A percentile compares a stretch with the other conserved stretches of the same genome.
Conservation (phyloP, 306 rosid species). For the Gleditsia sinensis region DNA sequence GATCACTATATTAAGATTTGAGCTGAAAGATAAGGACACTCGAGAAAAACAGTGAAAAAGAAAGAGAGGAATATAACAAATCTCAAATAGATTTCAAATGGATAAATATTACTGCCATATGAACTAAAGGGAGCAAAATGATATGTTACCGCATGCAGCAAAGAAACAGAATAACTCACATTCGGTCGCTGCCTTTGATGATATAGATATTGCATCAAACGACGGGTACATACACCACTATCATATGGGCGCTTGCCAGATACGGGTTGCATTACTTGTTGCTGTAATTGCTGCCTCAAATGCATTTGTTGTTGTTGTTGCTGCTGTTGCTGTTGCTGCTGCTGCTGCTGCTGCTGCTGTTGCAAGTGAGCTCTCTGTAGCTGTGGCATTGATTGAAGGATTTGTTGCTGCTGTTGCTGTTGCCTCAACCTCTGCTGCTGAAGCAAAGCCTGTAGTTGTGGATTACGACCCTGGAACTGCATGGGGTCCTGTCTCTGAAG, state of each 20-base stretch:
- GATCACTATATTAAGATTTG: neutral
- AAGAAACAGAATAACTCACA: conserved; percentile 54
- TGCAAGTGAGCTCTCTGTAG: conserved; percentile 77
- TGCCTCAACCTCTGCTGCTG: conserved; percentile 81
- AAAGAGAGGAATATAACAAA: neutral
- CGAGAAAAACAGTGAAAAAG: neutral
- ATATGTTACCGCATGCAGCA: neutral
- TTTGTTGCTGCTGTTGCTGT: conserved; percentile 47
- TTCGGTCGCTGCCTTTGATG: conserved; percentile 89
- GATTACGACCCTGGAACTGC: conserved; percentile 78
- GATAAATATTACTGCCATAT: too few relatives aligned
- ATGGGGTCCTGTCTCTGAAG: conserved; percentile 83
- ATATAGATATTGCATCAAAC: conserved; percentile 95
- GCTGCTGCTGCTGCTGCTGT: conserved; percentile 48
- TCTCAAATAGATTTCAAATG: neutral
- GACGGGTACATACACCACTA: conserved; percentile 87
- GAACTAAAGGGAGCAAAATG: neutral
- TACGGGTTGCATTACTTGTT: conserved; percentile 72
- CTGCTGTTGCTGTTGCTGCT: conserved; percentile 56
- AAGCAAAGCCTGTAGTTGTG: conserved; percentile 71
- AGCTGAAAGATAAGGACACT: neutral
- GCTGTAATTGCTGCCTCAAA: conserved; percentile 83
- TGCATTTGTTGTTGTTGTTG: conserved; percentile 67
- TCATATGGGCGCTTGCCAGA: conserved; percentile 81
- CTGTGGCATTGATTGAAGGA: conserved; percentile 87